A percentile compares a stretch with the other conserved stretches of the same genome.
Evolutionary conservation across 2,329 filamentous ascomycete species (phyloP).

Genomic region (Penicillium decumbens): DNA sequence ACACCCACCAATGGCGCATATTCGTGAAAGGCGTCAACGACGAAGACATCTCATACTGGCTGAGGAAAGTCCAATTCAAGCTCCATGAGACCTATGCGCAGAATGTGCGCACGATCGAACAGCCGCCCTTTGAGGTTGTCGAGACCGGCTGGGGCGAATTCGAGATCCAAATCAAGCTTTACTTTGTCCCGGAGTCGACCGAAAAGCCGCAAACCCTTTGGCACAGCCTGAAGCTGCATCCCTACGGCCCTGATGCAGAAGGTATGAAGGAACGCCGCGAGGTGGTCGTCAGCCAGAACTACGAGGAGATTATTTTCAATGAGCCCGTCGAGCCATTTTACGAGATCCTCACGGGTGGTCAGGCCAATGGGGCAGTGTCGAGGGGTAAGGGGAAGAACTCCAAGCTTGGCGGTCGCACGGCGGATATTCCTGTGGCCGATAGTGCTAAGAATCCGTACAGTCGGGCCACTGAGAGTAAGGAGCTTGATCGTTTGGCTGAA

Average conservation of each 20-base stretch:
- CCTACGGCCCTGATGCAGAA: slow-evolving; percentile 75
- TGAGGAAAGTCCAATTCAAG: slow-evolving; percentile 96
- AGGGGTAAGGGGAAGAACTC: slow-evolving; percentile 56
- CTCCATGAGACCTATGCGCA: slow-evolving; percentile 96
- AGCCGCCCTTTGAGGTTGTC: slow-evolving; percentile 73
- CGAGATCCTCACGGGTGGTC: slow-evolving; percentile 73
- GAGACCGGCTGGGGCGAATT: slow-evolving; percentile 99
- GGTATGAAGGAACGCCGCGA: slow-evolving; percentile 61
- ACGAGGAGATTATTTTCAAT: slow-evolving; percentile 96
- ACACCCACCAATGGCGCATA: slow-evolving; percentile 95
- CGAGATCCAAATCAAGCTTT: slow-evolving; percentile 89
- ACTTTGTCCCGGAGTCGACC: slow-evolving; percentile 79
- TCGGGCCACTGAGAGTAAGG: slow-evolving; percentile 64
- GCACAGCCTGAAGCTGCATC: slow-evolving; percentile 85
- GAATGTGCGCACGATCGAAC: slow-evolving; percentile 77
- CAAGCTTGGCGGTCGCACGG: slow-evolving; percentile 58
- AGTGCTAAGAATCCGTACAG: slow-evolving; percentile 68
- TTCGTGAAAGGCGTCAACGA: slow-evolving; percentile 88
- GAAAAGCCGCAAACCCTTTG: slow-evolving; percentile 97
- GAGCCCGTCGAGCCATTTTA: slow-evolving; percentile 92
- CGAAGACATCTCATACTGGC: slow-evolving; percentile 89
- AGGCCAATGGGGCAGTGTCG: slow-evolving; percentile 42
- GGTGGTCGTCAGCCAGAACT: slow-evolving; percentile 71
- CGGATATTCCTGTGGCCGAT: slow-evolving; percentile 67
- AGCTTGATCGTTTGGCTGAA: slow-evolving; percentile 59